Conservation (phyloP, 371 early-diverging fungal species). For the Mucor indicus region DNA sequence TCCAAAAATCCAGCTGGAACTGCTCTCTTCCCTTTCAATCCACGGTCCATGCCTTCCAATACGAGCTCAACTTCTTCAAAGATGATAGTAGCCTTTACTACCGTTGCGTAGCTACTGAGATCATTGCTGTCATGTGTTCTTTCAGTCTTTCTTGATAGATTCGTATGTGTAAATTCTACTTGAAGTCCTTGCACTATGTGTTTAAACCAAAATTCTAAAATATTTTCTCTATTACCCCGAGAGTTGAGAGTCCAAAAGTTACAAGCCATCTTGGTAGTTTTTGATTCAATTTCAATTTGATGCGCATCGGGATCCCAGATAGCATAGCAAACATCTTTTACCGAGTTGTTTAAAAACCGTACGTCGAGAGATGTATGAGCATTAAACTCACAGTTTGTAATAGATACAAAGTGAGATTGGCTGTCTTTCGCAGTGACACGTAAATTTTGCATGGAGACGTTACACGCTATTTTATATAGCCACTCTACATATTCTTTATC, state of each 20-base stretch:
- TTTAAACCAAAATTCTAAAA: too few species aligned
- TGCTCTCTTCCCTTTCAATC: conserved; percentile 22
- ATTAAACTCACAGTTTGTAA: conserved; percentile 9
- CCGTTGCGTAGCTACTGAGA: too few species aligned
- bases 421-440: conserved; percentile 5
- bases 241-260: too few species aligned
- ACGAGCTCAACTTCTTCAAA: conserved; percentile 15
- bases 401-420: conserved; percentile 4
- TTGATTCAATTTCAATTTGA: conserved; percentile 21
- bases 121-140: too few species aligned
- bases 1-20: conserved; percentile 33
- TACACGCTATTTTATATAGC: conserved; percentile 11
- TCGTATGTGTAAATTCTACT: too few species aligned
- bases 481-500: conserved; percentile 4
- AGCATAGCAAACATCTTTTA: neutral
- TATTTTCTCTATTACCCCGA: too few species aligned
- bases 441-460: conserved; percentile 6
- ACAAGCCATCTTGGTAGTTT: too few species aligned
- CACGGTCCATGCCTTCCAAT: conserved; percentile 29
- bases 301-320: conserved; percentile 20
- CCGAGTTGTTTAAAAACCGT: too few species aligned
- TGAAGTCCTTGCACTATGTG: too few species aligned
- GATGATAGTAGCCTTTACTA: too few species aligned
- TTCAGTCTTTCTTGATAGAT: too few species aligned
- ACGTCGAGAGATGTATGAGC: conserved; percentile 5